Conservation (phyloP, 306 rosid genomes). For the Mimosa bimucronata region DNA sequence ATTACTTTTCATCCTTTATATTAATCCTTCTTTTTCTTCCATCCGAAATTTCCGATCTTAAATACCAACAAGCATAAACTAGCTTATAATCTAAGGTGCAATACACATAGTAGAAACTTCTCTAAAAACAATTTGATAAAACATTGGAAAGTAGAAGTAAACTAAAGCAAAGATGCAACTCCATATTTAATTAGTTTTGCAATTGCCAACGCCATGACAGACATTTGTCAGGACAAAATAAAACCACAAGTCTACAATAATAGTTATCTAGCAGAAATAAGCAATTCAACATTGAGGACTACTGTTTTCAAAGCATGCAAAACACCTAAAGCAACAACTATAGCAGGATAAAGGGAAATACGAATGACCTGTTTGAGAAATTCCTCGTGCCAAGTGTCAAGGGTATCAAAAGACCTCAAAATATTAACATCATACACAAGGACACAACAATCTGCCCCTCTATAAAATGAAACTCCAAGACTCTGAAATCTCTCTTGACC, state of each 20-base stretch:
- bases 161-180: background rate
- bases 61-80: background rate
- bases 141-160: conserved; percentile 16
- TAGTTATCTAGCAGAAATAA: background rate
- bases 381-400: conserved; percentile 95
- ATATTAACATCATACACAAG: conserved; percentile 90
- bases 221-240: conserved; percentile 9
- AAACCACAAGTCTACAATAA: background rate
- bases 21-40: background rate
- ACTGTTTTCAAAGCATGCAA: background rate
- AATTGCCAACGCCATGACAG: background rate
- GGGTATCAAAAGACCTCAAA: conserved; percentile 89
- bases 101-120: background rate
- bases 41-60: background rate
- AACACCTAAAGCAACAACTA: conserved; percentile 4
- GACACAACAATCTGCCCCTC: conserved; percentile 97
- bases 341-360: conserved; percentile 12
- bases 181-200: background rate
- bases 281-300: conserved; percentile 6
- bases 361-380: conserved; percentile 83
- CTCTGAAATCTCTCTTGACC: conserved; percentile 98
- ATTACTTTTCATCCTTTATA: background rate
- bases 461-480: conserved; percentile 91
- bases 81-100: background rate
- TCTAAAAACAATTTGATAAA: background rate